These are phyloP conservation scores for Botryotinia narcissicola DNA, from an alignment of 2,329 filamentous ascomycete genomes.

Conservation along the genomic window DNA sequence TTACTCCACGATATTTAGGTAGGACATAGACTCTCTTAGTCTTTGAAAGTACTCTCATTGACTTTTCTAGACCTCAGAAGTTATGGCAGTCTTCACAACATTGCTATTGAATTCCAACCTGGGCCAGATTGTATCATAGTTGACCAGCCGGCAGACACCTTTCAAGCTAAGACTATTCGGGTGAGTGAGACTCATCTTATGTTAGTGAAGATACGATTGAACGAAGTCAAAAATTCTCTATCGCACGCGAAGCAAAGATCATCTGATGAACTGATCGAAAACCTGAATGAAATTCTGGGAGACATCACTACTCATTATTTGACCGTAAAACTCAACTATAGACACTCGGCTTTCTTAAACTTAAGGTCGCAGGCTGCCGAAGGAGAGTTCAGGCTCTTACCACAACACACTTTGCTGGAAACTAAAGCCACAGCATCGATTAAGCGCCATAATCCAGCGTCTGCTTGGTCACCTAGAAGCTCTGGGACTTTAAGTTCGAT, in stretches of 20 bases:
- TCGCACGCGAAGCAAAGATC: conserved; percentile 40
- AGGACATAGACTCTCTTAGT: neutral
- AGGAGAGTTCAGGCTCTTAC: conserved; percentile 39
- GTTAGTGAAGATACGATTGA: conserved; percentile 34
- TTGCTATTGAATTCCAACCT: conserved; percentile 33
- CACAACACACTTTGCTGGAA: conserved; percentile 49
- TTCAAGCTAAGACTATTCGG: conserved; percentile 28
- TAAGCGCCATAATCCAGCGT: conserved; percentile 48
- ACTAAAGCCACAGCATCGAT: conserved; percentile 53
- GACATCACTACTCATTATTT: conserved; percentile 49
- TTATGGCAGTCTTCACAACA: conserved; percentile 36
- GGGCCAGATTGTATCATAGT: conserved; percentile 31
- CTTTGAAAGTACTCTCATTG: neutral
- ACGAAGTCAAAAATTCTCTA: conserved; percentile 22
- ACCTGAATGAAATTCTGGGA: conserved; percentile 57
- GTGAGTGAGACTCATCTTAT: conserved; percentile 35
- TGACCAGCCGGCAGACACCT: conserved; percentile 35
- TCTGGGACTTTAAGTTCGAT: conserved; percentile 38
- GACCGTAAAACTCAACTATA: conserved; percentile 52
- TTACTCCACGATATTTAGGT: conserved; percentile 19
- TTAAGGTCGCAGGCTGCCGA: conserved; percentile 24
- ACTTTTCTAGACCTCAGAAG: conserved; percentile 22
- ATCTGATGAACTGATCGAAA: conserved; percentile 57
- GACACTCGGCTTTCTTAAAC: conserved; percentile 51
- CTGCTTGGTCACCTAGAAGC: conserved; percentile 51